A percentile compares a stretch with the other conserved stretches of the same genome.
Conservation (phyloP, 345 rosid genomes). For the Salix dunnii region DNA sequence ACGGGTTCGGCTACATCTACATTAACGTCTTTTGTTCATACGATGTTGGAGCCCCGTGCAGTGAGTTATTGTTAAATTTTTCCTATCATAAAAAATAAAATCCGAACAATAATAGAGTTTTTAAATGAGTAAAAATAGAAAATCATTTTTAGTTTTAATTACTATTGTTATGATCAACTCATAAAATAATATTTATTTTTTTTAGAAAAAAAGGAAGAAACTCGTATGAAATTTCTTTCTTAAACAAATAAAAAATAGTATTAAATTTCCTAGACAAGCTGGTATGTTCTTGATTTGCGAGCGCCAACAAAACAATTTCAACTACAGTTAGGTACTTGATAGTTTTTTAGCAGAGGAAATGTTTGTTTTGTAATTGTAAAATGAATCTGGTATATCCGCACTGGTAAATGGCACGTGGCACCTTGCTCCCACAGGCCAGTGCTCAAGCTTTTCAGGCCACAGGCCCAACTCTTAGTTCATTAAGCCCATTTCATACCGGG, state of each 20-base stretch:
- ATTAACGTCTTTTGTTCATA: neutral
- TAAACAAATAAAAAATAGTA: neutral
- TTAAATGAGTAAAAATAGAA: too few relatives aligned
- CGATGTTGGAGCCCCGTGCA: too few relatives aligned
- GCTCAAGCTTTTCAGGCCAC: neutral
- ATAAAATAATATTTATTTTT: too few relatives aligned
- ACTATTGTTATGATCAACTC: neutral
- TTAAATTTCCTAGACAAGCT: too few relatives aligned
- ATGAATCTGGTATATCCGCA: neutral
- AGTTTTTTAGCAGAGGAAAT: neutral
- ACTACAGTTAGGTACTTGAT: neutral
- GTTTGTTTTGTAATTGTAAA: neutral
- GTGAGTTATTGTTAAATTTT: too few relatives aligned
- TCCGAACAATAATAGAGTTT: too few relatives aligned
- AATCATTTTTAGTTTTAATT: too few relatives aligned
- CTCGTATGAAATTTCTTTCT: neutral
- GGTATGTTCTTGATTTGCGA: neutral
- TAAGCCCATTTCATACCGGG: neutral
- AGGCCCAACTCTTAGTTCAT: neutral
- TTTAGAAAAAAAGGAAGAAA: too few relatives aligned
- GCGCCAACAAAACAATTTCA: neutral
- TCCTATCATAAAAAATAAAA: too few relatives aligned
- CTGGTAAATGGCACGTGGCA: neutral
- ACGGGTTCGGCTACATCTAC: slow-evolving; percentile 51
- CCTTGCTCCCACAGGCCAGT: neutral